Base-by-base conservation (phyloP, 306 rosid genomes). In the Vigna angularis region DNA sequence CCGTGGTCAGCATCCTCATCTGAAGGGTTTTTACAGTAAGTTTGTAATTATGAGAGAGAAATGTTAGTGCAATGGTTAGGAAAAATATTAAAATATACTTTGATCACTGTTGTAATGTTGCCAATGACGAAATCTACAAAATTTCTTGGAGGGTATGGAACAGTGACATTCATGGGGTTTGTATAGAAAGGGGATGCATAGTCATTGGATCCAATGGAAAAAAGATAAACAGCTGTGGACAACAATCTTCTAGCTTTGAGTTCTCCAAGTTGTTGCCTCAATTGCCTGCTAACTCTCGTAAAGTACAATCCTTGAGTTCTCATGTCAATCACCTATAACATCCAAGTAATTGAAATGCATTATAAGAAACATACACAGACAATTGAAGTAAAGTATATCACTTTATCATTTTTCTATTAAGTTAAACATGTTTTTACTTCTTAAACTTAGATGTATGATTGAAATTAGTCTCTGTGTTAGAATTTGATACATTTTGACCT, bases 1-100 rank as follows among this genome's bases (percentile, higher is more conserved):
- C 67, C 97, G 95, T 49, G 98, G 98, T 45, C 97, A 90, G 82
- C 98, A 94, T 83, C 97, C 97, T 32, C 95, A 86, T 86, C 81
- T 92, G 81, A 90, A 90, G 91, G 97, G 66, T 42, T 86, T 86
- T 70, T 94, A 90, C 82, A 81, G 97, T 94, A 89, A 87, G 90
- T 48, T 74, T 76, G 67, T 48, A n/a, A n/a, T n/a, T n/a, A n/a
- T n/a, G n/a, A n/a, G n/a, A n/a, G n/a, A n/a, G n/a, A n/a, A n/a
- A n/a, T n/a, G n/a, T n/a, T n/a, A n/a, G n/a, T n/a, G n/a, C n/a
- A n/a, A n/a, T n/a, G n/a, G n/a, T n/a, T n/a, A n/a, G n/a, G n/a
- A n/a, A n/a, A n/a, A n/a, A n/a, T n/a, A n/a, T n/a, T n/a, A n/a
- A n/a, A n/a, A n/a, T n/a, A n/a, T n/a, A n/a, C n/a, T n/a, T n/a